Evolutionary conservation across 352 stramenopile species (phyloP), one percentile per base, ranked within the genome.

Genomic region (Phytophthora crassamura): DNA sequence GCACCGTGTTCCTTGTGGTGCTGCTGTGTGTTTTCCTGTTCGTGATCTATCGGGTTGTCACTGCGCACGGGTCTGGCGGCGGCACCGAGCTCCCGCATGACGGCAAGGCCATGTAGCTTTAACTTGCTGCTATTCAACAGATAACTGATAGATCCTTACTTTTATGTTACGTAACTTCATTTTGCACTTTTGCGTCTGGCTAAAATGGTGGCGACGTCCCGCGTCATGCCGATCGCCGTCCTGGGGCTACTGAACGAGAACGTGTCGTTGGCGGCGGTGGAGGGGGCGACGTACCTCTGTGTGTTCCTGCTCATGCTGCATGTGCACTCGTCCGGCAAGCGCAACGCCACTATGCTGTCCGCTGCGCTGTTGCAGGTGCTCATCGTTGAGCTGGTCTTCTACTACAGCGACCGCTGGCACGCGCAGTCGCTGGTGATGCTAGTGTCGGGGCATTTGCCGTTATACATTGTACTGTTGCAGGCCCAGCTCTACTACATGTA

Each of bases 401-500:
- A 90, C 67, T 35, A 52, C 46, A 66, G 67, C 40, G 77, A 81
- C 62, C 84, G 85, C 55, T 93, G 83, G 81, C 83, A 91, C 59
- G 82, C 83, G 30, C 81, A 90, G 61, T 63, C 82, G 12, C 63
- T 90, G 55, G 79, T 93, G 56, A 91, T 90, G 81, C 57, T 89
- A n/a, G 61, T 88, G 25, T 61, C 69, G 10, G 67, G 84, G 30
- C 69, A 66, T 12, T 38, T 92, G 16, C 84, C 86, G 22, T 67
- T 90, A 7, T 93, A 87, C 59, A 80, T 65, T 32, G 72, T 93
- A 32, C 32, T 93, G 50, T 65, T 93, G 16, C 78, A 91, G 52
- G 82, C 81, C 3, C 80, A 91, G 52, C 78, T 89, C 58, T 94
- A 91, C 63, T 94, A 93, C 70, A 85, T 90, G 83, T 93, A 60